Evolutionary conservation across 352 stramenopile species (phyloP), one percentile per base, ranked within the genome.

Genomic region (Saprolegnia parasitica): DNA sequence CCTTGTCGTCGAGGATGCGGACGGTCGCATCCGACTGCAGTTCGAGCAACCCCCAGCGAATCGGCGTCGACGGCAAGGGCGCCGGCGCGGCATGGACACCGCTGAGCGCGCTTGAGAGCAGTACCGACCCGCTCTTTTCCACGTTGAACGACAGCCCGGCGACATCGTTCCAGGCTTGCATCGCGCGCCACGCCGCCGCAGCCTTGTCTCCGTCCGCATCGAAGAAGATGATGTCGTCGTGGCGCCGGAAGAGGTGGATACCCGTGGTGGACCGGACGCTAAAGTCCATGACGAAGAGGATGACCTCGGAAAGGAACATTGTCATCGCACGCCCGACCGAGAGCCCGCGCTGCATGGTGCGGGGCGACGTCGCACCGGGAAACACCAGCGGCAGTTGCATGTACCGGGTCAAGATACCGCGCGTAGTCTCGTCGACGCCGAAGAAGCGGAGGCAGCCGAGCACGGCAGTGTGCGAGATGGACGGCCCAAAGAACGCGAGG

Each of bases 161-260:
- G 5, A 54, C 32, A 9, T 52, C 24, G 1, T 71, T 68, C 18
- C 75, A 67, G 1, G 54, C 54, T 35, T 80, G 56, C 64, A 86
- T 83, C 56, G 77, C 73, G 4, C 46, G 55, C 78, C 78, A 86
- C 1, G 78, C 77, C 11, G 24, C 39, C n/a, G 76, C 11, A 11
- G 80, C 77, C 11, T 75, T 75, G 16, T n/a, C 15, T 35, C 75
- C 71, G 20, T 83, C 73, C 0, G 65, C 32, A 21, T 76, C 71
- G 42, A 81, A 86, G 64, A 82, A 77, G 65, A 72, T 80, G 65
- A 86, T 86, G 52, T 82, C 77, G 58, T 86, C 78, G 63, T 83
- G 78, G 18, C 67, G 76, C 8, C 78, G 78, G 37, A 77, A 86
- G 37, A 86, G 29, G 56, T 78, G 76, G 18, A 82, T 68, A 8